Conservation (phyloP, 176 grass and related monocot genomes). For the Zizania latifolia region DNA sequence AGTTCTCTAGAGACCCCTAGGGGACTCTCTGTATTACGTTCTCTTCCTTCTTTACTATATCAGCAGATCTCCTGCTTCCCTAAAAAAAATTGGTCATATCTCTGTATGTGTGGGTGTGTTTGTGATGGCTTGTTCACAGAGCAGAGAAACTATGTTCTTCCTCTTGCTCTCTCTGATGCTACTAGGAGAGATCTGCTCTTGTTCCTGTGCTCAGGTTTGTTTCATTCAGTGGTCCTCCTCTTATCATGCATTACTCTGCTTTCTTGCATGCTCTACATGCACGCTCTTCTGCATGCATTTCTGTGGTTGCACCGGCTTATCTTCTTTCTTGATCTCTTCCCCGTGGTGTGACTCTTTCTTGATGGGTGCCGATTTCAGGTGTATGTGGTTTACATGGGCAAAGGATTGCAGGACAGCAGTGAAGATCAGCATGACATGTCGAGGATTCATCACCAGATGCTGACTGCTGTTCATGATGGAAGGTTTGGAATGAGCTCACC, state of each 20-base stretch:
- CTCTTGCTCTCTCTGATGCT: constrained; percentile 17
- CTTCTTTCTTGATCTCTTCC: not conserved
- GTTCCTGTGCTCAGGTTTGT: constrained; percentile 33
- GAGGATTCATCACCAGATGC: constrained; percentile 58
- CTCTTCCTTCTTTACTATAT: no score
- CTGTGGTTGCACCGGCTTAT: not conserved
- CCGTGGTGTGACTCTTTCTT: not conserved
- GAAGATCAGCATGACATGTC: not conserved
- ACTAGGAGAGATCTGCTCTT: constrained; percentile 1
- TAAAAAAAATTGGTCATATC: no score
- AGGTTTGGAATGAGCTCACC: constrained; percentile 30
- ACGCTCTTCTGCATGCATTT: not conserved
- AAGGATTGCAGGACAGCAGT: not conserved
- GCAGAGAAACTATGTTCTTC: constrained; percentile 12
- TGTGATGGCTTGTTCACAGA: constrained; percentile 26
- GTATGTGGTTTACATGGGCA: constrained; percentile 69
- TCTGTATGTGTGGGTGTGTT: not conserved
- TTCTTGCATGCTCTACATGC: not conserved
- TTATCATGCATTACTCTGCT: not conserved
- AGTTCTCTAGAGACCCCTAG: no score
- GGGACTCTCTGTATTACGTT: no score
- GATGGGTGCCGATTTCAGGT: constrained; percentile 29
- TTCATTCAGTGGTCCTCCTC: not conserved
- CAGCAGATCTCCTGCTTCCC: no score
- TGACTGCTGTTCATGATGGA: constrained; percentile 60